phyloP scores from a whole-genome alignment of 139 green algal genomes.

The Haematococcus lacustris region DNA sequence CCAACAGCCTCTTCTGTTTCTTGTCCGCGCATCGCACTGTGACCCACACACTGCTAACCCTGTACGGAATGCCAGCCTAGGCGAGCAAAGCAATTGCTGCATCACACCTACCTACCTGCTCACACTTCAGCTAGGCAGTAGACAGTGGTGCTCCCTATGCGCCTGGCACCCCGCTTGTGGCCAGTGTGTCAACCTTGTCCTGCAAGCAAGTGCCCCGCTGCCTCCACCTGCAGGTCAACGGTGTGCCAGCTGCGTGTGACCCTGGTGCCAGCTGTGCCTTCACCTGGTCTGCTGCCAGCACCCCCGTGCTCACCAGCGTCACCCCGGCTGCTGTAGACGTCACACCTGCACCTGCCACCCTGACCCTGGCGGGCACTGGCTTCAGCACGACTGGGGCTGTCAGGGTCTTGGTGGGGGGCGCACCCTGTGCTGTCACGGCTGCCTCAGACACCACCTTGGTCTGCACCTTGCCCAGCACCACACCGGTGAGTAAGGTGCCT shows the following conservation, averaged over 20 bases:
- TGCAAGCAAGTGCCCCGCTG: no score
- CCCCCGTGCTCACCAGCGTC: constrained; percentile 16
- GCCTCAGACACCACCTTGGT: constrained; percentile 3
- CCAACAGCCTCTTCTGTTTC: no score
- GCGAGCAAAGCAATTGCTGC: no score
- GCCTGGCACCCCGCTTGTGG: no score
- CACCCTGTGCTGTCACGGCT: constrained; percentile 7
- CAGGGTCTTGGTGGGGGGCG: background rate
- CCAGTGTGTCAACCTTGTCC: no score
- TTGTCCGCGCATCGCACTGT: no score
- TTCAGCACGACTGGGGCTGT: constrained; percentile 9
- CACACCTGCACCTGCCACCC: background rate
- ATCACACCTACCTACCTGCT: no score
- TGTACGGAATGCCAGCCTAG: no score
- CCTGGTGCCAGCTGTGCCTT: constrained; percentile 16
- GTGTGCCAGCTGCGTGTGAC: constrained; percentile 13
- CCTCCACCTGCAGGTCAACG: constrained; percentile 14
- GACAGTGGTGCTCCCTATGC: no score
- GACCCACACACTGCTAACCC: no score
- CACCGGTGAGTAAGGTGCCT: no score
- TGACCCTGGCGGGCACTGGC: constrained; percentile 22
- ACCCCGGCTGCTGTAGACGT: constrained; percentile 8
- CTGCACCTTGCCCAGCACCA: background rate
- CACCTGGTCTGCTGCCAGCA: constrained; percentile 9
- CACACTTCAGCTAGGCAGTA: no score